These are phyloP conservation scores for Hysterangium stoloniferum DNA, from an alignment of 768 basidiomycete genomes.

Conservation along the genomic window DNA sequence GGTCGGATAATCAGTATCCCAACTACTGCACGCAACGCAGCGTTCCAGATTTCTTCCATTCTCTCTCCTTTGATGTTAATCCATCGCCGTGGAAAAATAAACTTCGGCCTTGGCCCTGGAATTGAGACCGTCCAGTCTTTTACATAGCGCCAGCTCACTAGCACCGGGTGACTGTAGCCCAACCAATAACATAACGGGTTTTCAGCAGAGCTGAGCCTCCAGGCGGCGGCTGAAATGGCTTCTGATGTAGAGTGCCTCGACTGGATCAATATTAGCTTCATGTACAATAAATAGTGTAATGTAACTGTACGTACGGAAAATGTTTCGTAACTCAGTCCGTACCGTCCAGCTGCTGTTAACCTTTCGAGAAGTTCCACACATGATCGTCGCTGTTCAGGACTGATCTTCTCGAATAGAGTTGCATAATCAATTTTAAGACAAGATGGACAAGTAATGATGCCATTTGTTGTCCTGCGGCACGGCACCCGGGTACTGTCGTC, in stretches of 20 bases:
- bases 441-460: not conserved
- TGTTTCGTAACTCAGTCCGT: constrained; percentile 4
- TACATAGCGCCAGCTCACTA: constrained; percentile 18
- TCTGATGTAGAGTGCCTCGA: not conserved
- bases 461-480: not conserved
- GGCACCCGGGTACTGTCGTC: not conserved
- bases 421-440: not conserved
- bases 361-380: not conserved
- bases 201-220: not conserved
- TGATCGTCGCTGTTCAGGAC: not conserved
- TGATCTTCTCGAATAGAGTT: not conserved
- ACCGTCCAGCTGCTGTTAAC: not conserved
- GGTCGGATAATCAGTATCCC: constrained; percentile 62
- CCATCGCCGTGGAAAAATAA: constrained; percentile 68
- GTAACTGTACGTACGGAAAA: not conserved
- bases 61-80: constrained; percentile 59
- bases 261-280: too few relatives aligned
- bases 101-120: constrained; percentile 35
- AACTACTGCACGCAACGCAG: constrained; percentile 62
- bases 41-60: constrained; percentile 59
- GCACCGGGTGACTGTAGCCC: constrained; percentile 5
- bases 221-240: not conserved
- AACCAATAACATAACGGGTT: constrained; percentile 7
- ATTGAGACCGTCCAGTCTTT: constrained; percentile 49
- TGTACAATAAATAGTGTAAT: too few relatives aligned